These are phyloP conservation scores for Eutypella sp. DNA, from an alignment of 2,329 filamentous ascomycete species.

Conservation along the genomic window DNA sequence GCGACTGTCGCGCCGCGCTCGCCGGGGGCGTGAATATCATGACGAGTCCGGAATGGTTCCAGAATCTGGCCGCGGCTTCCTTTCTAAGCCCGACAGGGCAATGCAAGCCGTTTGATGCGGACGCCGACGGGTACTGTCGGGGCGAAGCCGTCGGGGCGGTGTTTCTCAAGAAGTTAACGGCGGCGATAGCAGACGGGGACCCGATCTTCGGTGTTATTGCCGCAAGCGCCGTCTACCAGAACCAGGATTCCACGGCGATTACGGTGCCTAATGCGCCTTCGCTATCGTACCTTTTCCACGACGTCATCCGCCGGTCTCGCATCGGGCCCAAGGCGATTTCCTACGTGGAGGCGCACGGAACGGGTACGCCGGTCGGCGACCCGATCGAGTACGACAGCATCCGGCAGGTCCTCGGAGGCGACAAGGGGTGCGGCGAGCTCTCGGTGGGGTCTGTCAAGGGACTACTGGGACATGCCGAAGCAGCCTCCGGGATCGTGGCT, in stretches of 20 bases:
- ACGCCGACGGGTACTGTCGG: conserved; percentile 48
- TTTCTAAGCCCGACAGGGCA: conserved; percentile 25
- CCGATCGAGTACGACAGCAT: conserved; percentile 20
- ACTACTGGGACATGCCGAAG: conserved; percentile 25
- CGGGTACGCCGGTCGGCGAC: conserved; percentile 37
- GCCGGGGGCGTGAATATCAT: conserved; percentile 31
- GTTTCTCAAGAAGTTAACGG: conserved; percentile 42
- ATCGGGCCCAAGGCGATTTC: conserved; percentile 21
- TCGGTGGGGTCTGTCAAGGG: conserved; percentile 14
- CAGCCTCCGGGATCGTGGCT: conserved; percentile 17
- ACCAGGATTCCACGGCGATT: conserved; percentile 35
- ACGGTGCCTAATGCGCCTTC: conserved; percentile 33
- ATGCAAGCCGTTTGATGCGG: conserved; percentile 32
- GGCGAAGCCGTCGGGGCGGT: conserved; percentile 44
- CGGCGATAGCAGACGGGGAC: conserved; percentile 44
- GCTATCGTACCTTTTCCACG: conserved; percentile 26
- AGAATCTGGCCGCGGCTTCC: conserved; percentile 18
- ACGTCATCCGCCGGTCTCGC: conserved; percentile 22
- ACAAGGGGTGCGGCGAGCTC: conserved; percentile 8
- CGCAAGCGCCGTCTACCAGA: conserved; percentile 34
- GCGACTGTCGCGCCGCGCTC: conserved; percentile 28
- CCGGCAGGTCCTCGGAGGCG: conserved; percentile 5
- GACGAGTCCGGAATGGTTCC: conserved; percentile 22
- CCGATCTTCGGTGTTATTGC: conserved; percentile 36
- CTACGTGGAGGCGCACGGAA: conserved; percentile 37